phyloP scores from a whole-genome alignment of 495 filamentous ascomycete genomes.

The Penicillium canariense region DNA sequence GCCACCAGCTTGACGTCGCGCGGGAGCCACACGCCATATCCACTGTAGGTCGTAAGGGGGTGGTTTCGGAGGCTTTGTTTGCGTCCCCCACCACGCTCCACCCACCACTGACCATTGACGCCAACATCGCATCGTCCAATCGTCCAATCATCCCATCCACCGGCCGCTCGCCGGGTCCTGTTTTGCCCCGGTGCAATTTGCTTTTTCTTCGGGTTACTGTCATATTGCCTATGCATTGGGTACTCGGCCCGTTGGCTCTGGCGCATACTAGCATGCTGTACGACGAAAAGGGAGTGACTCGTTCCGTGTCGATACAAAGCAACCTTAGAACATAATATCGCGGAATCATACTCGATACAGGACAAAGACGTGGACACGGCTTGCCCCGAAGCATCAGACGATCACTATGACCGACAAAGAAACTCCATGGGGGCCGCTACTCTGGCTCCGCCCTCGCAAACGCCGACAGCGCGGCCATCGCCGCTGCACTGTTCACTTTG shows the following conservation, averaged over 20 bases:
- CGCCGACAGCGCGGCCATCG: too few relatives aligned
- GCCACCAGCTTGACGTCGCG: constrained; percentile 14
- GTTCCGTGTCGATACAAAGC: too few relatives aligned
- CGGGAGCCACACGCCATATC: constrained; percentile 2
- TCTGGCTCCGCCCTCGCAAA: too few relatives aligned
- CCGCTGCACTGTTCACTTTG: background rate
- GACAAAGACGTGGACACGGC: too few relatives aligned
- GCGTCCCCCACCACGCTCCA: background rate
- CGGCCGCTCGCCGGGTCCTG: background rate
- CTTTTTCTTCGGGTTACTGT: background rate
- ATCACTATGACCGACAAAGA: too few relatives aligned
- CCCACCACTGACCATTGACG: background rate
- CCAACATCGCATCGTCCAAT: too few relatives aligned
- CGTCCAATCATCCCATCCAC: background rate
- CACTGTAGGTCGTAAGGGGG: constrained; percentile 15
- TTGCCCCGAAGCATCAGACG: too few relatives aligned
- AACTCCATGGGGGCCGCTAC: too few relatives aligned
- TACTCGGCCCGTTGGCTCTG: background rate
- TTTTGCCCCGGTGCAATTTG: background rate
- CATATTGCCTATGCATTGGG: background rate
- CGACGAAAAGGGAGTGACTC: too few relatives aligned
- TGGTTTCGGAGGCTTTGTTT: constrained; percentile 13
- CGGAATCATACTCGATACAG: too few relatives aligned
- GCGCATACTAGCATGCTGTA: background rate
- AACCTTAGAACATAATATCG: too few relatives aligned